Evolutionary conservation across 371 early-diverging fungal genomes (phyloP).

Genomic region (Mortierella sp.): DNA sequence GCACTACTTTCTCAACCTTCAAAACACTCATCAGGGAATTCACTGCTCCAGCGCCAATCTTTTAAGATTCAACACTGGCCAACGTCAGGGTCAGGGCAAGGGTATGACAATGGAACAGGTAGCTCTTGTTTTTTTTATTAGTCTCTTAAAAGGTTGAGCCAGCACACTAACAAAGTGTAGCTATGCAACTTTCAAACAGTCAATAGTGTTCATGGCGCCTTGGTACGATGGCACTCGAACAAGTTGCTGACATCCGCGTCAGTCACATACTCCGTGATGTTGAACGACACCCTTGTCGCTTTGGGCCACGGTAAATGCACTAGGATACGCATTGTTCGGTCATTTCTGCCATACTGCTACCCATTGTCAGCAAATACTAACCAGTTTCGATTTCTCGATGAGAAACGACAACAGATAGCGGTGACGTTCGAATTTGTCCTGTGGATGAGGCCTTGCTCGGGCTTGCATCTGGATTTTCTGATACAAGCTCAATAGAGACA

Average conservation of each 20-base stretch:
- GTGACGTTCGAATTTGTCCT: slow-evolving; percentile 66
- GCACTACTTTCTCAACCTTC: slow-evolving; percentile 26
- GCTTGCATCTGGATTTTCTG: slow-evolving; percentile 44
- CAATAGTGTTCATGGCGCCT: not conserved
- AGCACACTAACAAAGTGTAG: too few relatives aligned
- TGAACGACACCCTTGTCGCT: slow-evolving; percentile 68
- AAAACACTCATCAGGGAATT: slow-evolving; percentile 17
- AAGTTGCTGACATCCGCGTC: slow-evolving; percentile 24
- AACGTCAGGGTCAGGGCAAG: not conserved
- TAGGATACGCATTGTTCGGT: not conserved
- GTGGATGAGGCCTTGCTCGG: slow-evolving; percentile 64
- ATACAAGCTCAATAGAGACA: slow-evolving; percentile 50
- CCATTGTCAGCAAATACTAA: not conserved
- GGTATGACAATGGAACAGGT: slow-evolving; percentile 2
- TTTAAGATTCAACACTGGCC: not conserved
- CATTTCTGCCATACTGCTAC: not conserved
- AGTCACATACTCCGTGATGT: slow-evolving; percentile 66
- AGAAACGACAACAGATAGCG: slow-evolving; percentile 59
- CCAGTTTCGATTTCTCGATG: not conserved
- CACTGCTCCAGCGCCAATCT: slow-evolving; percentile 17
- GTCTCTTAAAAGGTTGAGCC: too few relatives aligned
- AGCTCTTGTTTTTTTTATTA: not conserved
- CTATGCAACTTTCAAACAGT: not conserved
- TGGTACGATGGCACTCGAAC: slow-evolving; percentile 23
- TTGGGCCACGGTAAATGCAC: slow-evolving; percentile 67